Percentiles rank a stretch among this genome's conserved stretches.
phyloP scores from a whole-genome alignment of 2,329 filamentous ascomycete species.

The Apiospora koreana region DNA sequence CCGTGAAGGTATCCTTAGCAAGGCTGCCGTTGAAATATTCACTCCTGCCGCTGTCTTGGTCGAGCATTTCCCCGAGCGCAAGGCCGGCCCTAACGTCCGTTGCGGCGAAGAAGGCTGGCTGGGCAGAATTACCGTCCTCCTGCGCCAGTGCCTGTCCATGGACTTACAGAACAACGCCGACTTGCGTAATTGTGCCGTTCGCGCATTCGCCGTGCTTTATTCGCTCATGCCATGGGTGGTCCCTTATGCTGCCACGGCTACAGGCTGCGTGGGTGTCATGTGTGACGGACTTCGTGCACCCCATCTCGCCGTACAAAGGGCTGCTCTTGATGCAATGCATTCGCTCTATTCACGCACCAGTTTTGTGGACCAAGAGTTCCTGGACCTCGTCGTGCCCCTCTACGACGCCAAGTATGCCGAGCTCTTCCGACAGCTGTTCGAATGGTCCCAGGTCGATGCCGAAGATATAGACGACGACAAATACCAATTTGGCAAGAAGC shows the following conservation, averaged over 20 bases:
- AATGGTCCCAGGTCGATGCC: constrained; percentile 78
- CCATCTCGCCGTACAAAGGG: constrained; percentile 74
- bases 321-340: constrained; percentile 80
- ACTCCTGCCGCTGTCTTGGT: constrained; percentile 75
- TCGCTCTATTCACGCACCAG: constrained; percentile 75
- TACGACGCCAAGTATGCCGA: constrained; percentile 72
- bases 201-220: constrained; percentile 74
- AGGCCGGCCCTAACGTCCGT: constrained; percentile 68
- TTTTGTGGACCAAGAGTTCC: constrained; percentile 77
- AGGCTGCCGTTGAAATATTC: constrained; percentile 91
- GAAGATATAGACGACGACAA: constrained; percentile 88
- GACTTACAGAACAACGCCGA: constrained; percentile 66
- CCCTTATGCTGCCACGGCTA: constrained; percentile 74
- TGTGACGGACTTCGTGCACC: constrained; percentile 70
- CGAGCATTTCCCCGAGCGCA: constrained; percentile 75
- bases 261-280: constrained; percentile 69
- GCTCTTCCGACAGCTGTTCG: constrained; percentile 72
- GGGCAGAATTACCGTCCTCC: constrained; percentile 70
- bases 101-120: constrained; percentile 87
- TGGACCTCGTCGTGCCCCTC: constrained; percentile 76
- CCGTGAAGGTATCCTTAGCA: constrained; percentile 80
- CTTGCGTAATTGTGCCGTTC: constrained; percentile 70
- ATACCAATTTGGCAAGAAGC: constrained; percentile 89
- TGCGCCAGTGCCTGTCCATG: constrained; percentile 71
- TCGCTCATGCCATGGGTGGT: constrained; percentile 87